These are phyloP conservation scores for Aureobasidium sp. DNA, from an alignment of 2,329 filamentous ascomycete genomes.

Conservation along the genomic window DNA sequence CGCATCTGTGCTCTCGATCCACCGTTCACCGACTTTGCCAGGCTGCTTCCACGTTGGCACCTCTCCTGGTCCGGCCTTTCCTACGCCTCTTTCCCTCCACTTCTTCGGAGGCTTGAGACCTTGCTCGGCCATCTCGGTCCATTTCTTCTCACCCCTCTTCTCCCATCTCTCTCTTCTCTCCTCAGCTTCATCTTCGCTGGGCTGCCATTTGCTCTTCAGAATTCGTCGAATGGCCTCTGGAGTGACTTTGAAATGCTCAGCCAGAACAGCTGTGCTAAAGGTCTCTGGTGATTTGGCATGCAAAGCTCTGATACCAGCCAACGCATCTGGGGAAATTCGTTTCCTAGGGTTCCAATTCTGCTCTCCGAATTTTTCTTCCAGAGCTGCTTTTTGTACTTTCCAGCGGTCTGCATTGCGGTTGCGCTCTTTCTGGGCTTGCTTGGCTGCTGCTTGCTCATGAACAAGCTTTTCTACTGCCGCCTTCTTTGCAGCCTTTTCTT, in stretches of 20 bases:
- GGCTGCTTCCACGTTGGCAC: slow-evolving; percentile 13
- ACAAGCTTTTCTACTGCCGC: not conserved
- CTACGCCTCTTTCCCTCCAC: slow-evolving; percentile 41
- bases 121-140: slow-evolving; percentile 38
- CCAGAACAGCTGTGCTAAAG: slow-evolving; percentile 67
- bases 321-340: slow-evolving; percentile 80
- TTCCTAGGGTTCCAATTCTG: slow-evolving; percentile 74
- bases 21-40: slow-evolving; percentile 13
- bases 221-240: slow-evolving; percentile 82
- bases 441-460: not conserved
- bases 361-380: slow-evolving; percentile 70
- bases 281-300: slow-evolving; percentile 66
- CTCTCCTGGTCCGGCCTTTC: slow-evolving; percentile 13
- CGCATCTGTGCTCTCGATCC: slow-evolving; percentile 15
- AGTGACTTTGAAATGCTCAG: slow-evolving; percentile 75
- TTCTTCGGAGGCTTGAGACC: slow-evolving; percentile 50
- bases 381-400: slow-evolving; percentile 65
- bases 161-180: slow-evolving; percentile 39
- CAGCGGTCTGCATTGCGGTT: slow-evolving; percentile 45
- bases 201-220: slow-evolving; percentile 67
- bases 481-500: slow-evolving; percentile 14
- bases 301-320: slow-evolving; percentile 81
- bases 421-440: slow-evolving; percentile 4
- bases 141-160: slow-evolving; percentile 40
- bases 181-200: slow-evolving; percentile 41